Evolutionary conservation across 2,329 filamentous ascomycete species (phyloP).

Genomic region (Huntiella decipiens): DNA sequence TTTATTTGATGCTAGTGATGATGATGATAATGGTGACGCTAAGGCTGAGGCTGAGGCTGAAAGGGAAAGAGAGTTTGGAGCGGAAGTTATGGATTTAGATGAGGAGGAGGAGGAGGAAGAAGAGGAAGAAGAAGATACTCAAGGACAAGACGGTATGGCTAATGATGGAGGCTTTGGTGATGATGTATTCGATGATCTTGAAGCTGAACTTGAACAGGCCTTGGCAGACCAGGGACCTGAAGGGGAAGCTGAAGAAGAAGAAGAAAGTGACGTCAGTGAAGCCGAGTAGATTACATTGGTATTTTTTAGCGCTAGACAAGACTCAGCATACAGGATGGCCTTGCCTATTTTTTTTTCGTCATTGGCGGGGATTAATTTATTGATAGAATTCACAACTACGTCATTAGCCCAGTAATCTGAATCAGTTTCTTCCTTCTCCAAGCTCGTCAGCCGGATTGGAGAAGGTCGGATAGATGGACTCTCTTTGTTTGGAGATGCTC

Average conservation of each 20-base stretch:
- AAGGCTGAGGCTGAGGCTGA: constrained; percentile 17
- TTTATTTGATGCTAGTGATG: constrained; percentile 18
- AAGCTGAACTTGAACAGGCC: constrained; percentile 23
- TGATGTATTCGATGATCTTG: constrained; percentile 14
- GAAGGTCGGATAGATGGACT: too few species aligned
- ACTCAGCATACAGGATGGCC: background rate
- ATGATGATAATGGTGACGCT: constrained; percentile 30
- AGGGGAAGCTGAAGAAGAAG: constrained; percentile 34
- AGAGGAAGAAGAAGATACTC: constrained; percentile 13
- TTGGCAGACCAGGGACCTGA: constrained; percentile 17
- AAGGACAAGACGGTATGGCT: constrained; percentile 11
- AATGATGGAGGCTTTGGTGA: constrained; percentile 3
- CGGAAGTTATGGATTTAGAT: constrained; percentile 12
- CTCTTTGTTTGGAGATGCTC: too few species aligned
- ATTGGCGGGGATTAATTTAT: too few species aligned
- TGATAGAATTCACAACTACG: too few species aligned
- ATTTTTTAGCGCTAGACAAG: background rate
- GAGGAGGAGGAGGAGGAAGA: constrained; percentile 12
- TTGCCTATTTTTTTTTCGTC: too few species aligned
- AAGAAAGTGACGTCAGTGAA: constrained; percentile 47
- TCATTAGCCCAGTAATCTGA: too few species aligned
- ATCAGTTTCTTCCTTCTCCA: too few species aligned
- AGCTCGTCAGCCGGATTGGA: too few species aligned
- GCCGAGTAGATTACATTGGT: constrained; percentile 29
- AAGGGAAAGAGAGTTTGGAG: constrained; percentile 10